Evolutionary conservation across 805 yeast genomes (phyloP), one percentile per base, ranked within the genome.

Genomic region (Saturnispora bothae): DNA sequence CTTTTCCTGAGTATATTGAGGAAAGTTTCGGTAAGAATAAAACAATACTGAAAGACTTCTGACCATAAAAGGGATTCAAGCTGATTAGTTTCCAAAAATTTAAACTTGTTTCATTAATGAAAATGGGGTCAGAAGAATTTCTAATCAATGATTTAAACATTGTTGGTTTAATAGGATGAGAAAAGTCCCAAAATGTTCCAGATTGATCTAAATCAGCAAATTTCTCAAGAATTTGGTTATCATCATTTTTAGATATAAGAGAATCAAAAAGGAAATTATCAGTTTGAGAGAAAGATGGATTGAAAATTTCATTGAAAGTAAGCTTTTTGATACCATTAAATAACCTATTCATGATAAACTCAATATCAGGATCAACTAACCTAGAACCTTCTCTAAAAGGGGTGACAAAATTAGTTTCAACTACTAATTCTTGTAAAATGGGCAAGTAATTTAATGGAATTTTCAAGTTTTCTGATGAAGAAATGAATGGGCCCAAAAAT

Each of bases 41-140:
- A 7, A 80, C 44, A 6, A 75, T 55, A 39, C 69, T 71, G 42
- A 78, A 69, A 41, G 70, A 61, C 43, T 79, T 78, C 1, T 60
- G 54, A 1, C 66, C 68, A 18, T 55, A 52, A 6, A 69, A 48
- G 0, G 89, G 83, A 31, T 68, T 66, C 35, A 81, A 64, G 41
- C 73, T 70, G 47, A 82, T 51, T 31, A 66, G 58, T 47, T 64
- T 74, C 86, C 79, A 78, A 48, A 69, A 70, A 42, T 57, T 54
- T 14, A 69, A 54, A 34, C 71, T 74, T 23, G 66, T 60, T 47
- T 66, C 66, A 51, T 67, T 74, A 30, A 69, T 62, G 25, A 63
- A 68, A 41, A 64, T 59, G 21, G 53, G 61, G 35, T 66, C 61
- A 33, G 65, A 60, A 44, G 4, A 32, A 20, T 10, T 28, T 26